Evolutionary conservation across 306 rosid species (phyloP).

Genomic region (Dalbergia cultrata): DNA sequence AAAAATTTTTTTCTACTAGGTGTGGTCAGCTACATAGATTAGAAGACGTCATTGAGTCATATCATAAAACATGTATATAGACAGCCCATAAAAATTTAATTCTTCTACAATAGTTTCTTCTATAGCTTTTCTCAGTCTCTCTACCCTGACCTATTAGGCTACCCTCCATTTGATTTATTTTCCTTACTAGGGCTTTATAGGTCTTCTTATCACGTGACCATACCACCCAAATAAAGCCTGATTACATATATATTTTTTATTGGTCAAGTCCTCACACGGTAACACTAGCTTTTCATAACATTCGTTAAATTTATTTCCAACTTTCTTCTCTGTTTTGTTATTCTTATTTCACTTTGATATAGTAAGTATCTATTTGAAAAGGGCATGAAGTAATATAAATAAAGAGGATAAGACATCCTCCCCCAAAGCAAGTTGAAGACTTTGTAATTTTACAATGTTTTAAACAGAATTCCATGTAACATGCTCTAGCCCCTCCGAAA

Average conservation of each 20-base stretch:
- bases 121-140: too few relatives aligned
- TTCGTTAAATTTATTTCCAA: background rate
- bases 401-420: background rate
- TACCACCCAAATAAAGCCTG: background rate
- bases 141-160: background rate
- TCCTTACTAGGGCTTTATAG: too few relatives aligned
- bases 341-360: background rate
- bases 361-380: background rate
- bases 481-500: conserved; percentile 2
- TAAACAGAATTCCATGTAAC: conserved; percentile 3
- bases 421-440: background rate
- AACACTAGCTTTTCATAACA: background rate
- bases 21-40: background rate
- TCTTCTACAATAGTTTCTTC: background rate
- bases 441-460: background rate
- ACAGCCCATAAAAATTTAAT: too few relatives aligned
- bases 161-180: background rate
- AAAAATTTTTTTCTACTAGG: too few relatives aligned
- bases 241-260: too few relatives aligned
- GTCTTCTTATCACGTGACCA: background rate
- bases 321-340: background rate
- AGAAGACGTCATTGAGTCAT: background rate
- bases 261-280: too few relatives aligned
- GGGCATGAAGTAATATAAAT: background rate
- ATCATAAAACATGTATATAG: too few relatives aligned